Evolutionary conservation across 1,139 yeast genomes (phyloP), one percentile per base, ranked within the genome.

Genomic region (Pichia sp.): DNA sequence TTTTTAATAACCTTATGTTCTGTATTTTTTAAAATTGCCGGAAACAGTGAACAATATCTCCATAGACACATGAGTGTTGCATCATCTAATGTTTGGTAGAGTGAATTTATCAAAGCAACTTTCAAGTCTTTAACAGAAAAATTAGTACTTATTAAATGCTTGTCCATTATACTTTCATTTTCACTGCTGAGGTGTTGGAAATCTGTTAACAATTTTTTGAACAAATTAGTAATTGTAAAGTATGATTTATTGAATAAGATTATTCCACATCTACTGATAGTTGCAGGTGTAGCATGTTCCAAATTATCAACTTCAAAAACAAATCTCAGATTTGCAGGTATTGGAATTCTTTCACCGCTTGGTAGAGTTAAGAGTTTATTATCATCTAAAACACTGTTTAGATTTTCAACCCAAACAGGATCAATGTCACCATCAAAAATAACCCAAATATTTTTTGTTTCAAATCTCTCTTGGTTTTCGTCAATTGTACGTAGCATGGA

Each of bases 341-440:
- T 64, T 1, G 74, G 69, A 11, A 92, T 63, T 36, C 97, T 75
- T 60, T 92, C 97, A 40, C 97, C 97, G 61, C 82, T 89, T 0
- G 97, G 95, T 18, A 92, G 70, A 0, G 97, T 89, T 45, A 90
- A 68, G 1, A 85, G 59, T 56, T 77, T 80, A 63, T 89, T 92
- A 58, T 92, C 97, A 66, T 92, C 98, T 30, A 92, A 71, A 13
- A 89, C 94, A 69, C 95, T 84, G 65, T 92, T 92, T 56, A 92
- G 69, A 52, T 85, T 85, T 59, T 92, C 98, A 1, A 89, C 89
- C 95, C 97, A 92, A 46, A 79, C 81, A 0, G 98, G 97, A 61
- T 92, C 97, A 39, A 92, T 79, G 57, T 88, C 97, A 41, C 97
- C 95, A 66, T 90, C 97, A 62, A 92, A 86, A 0, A 90, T 74